Conservation (phyloP, 1,284 basidiomycete genomes). For the Pascua sp. region DNA sequence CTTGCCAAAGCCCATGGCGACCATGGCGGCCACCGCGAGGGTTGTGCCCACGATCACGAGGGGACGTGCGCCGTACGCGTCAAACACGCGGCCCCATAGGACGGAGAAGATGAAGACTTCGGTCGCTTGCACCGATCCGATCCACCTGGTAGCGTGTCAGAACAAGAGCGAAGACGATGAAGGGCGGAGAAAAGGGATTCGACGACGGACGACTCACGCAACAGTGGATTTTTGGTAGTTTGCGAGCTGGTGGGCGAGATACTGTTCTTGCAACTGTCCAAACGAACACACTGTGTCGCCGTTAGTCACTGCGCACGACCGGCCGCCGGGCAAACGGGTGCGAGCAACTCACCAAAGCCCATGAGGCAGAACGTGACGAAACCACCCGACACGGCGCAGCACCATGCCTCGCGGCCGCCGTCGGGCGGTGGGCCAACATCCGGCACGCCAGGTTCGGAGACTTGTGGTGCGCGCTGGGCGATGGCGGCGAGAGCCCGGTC, state of each 20-base stretch:
- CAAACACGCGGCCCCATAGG: constrained; percentile 35
- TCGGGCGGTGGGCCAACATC: constrained; percentile 41
- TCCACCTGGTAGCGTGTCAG: constrained; percentile 28
- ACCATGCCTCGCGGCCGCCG: constrained; percentile 44
- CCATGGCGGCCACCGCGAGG: constrained; percentile 29
- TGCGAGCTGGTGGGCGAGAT: constrained; percentile 35
- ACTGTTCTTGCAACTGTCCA: constrained; percentile 40
- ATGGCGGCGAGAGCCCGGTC: too few relatives aligned
- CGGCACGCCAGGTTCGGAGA: not conserved
- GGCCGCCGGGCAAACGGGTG: too few relatives aligned
- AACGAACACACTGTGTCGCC: constrained; percentile 38
- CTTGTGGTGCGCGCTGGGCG: too few relatives aligned
- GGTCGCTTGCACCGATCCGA: constrained; percentile 34
- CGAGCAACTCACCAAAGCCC: constrained; percentile 38
- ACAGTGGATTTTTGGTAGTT: constrained; percentile 34
- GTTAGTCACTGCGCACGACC: constrained; percentile 9
- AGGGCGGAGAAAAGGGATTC: not conserved
- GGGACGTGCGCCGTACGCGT: constrained; percentile 37
- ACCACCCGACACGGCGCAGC: constrained; percentile 34
- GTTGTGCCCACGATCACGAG: constrained; percentile 34
- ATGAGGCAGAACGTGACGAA: constrained; percentile 43
- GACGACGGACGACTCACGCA: constrained; percentile 23
- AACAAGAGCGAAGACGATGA: too few relatives aligned
- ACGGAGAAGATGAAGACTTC: constrained; percentile 36
- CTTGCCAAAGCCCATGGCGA: constrained; percentile 42